Evolutionary conservation across 306 rosid species (phyloP), one percentile per base, ranked within the genome.

Genomic region (Carpinus viminea): DNA sequence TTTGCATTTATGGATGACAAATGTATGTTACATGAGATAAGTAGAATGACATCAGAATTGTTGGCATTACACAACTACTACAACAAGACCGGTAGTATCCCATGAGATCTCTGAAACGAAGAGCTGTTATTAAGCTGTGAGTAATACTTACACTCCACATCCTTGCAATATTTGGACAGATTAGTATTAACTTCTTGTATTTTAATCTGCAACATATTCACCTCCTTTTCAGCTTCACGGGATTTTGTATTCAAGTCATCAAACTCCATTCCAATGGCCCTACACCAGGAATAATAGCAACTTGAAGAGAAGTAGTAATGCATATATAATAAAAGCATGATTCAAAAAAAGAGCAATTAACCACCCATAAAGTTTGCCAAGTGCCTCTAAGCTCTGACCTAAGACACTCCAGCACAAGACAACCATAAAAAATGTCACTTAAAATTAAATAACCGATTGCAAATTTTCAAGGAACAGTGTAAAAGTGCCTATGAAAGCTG

Each of bases 161-260:
- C 97, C 86, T 88, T 95, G 36, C 60, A 89, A 80, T 89, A 79
- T 84, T 85, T 95, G 79, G 87, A 89, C 55, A 89, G 81, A 73
- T 84, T 91, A 82, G 62, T 86, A 61, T 88, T 83, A 75, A 85
- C 90, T 82, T 90, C 98, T 77, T 88, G 77, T 81, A 89, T 76
- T 90, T 91, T 95, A 81, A 86, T 86, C 88, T 88, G 93, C 87
- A 89, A 77, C 88, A 86, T 83, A 80, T 88, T 89, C 72, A 95
- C 97, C 87, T 91, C 98, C 84, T 84, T 92, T 86, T 92, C 97
- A 38, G 87, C 92, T 79, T 90, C 97, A 72, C 88, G 93, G 75
- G 75, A 91, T 78, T 92, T 95, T 24, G 82, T 81, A 81, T 86
- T 87, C 83, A 89, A 48, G 78, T 90, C 95, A 82, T 91, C 93